A percentile compares a stretch with the other conserved stretches of the same genome.
These are phyloP conservation scores for Gossypium thurberi DNA, from an alignment of 345 rosid genomes.

Conservation along the genomic window DNA sequence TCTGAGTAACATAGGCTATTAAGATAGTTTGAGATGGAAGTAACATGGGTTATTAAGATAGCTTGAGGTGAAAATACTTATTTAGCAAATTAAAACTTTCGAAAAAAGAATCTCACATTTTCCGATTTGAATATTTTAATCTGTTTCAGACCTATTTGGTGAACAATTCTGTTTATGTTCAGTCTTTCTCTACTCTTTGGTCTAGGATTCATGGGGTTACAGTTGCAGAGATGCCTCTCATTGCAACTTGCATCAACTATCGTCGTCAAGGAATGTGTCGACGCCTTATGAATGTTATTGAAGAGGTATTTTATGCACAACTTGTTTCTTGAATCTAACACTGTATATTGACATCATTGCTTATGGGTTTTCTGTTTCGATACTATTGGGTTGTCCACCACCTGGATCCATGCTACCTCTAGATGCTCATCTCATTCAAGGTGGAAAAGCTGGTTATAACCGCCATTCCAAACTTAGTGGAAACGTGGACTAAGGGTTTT, in stretches of 20 bases:
- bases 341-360: not conserved
- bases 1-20: not conserved
- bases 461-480: conserved; percentile 74
- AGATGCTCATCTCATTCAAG: conserved; percentile 70
- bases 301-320: conserved; percentile 44
- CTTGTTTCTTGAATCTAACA: not conserved
- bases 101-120: not conserved
- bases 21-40: not conserved
- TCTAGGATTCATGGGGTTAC: conserved; percentile 70
- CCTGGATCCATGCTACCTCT: conserved; percentile 20
- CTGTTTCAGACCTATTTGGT: not conserved
- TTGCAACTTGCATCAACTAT: conserved; percentile 83
- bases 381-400: too few relatives aligned
- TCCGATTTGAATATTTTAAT: conserved; percentile 5
- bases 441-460: conserved; percentile 87
- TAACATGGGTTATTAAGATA: not conserved
- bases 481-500: conserved; percentile 89
- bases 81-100: not conserved
- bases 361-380: not conserved
- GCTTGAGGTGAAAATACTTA: not conserved
- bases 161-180: not conserved
- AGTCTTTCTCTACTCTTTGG: not conserved
- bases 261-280: conserved; percentile 95
- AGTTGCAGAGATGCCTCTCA: conserved; percentile 95
- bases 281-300: conserved; percentile 64